These are phyloP conservation scores for Boletellus deceptivus DNA, from an alignment of 1,284 basidiomycete species.

Conservation along the genomic window DNA sequence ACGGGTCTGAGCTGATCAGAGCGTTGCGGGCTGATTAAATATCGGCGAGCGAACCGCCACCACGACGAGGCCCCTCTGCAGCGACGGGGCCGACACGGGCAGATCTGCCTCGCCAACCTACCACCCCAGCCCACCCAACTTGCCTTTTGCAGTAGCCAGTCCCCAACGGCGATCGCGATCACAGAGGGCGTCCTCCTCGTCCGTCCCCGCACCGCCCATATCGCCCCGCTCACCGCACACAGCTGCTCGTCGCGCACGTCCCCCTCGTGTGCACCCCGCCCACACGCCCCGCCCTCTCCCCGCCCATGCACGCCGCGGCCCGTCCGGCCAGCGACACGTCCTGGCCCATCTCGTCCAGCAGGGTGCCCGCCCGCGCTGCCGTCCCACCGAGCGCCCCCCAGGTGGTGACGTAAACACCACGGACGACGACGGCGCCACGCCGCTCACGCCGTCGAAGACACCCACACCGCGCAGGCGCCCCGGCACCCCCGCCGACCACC, in stretches of 20 bases:
- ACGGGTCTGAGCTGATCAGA: no score
- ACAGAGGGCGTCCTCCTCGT: slow-evolving; percentile 73
- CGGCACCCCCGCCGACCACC: slow-evolving; percentile 67
- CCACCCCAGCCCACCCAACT: slow-evolving; percentile 8
- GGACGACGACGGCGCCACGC: slow-evolving; percentile 88
- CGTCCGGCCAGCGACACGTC: slow-evolving; percentile 78
- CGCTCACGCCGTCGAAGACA: slow-evolving; percentile 82
- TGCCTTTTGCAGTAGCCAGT: slow-evolving; percentile 26
- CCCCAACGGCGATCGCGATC: slow-evolving; percentile 19
- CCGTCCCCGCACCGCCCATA: slow-evolving; percentile 11
- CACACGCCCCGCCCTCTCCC: slow-evolving; percentile 51
- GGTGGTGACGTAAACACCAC: slow-evolving; percentile 86
- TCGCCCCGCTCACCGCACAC: background rate
- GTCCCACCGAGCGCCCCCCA: slow-evolving; percentile 23
- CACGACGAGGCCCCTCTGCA: no score
- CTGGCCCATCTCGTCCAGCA: slow-evolving; percentile 76
- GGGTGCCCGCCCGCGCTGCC: slow-evolving; percentile 40
- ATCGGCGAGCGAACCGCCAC: slow-evolving; percentile 10
- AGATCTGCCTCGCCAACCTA: no score
- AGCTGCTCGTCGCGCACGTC: slow-evolving; percentile 57
- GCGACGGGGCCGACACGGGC: no score
- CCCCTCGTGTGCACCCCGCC: background rate
- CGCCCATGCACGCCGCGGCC: slow-evolving; percentile 94
- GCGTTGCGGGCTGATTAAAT: slow-evolving; percentile 22
- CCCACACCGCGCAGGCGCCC: slow-evolving; percentile 76